phyloP scores from a whole-genome alignment of 2,329 filamentous ascomycete species.

The Trichoderma semiorbis region DNA sequence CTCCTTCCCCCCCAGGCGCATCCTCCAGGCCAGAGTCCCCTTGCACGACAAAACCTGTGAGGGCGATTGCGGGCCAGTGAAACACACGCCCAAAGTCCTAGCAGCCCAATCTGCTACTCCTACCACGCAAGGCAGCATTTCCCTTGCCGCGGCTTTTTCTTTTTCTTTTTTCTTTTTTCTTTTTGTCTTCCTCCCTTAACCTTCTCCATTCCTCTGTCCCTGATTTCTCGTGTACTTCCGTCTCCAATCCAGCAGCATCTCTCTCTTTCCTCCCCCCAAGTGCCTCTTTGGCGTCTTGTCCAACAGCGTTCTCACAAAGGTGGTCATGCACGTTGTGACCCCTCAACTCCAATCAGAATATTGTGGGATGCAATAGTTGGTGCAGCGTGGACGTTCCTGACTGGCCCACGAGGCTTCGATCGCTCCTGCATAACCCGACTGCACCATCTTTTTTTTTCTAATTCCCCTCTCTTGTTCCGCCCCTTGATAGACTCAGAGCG shows the following conservation, averaged over 20 bases:
- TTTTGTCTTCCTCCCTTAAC: neutral
- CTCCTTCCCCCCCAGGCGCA: conserved; percentile 8
- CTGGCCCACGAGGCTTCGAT: conserved; percentile 24
- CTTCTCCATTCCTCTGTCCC: neutral
- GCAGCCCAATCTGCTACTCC: conserved; percentile 16
- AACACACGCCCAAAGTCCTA: conserved; percentile 4
- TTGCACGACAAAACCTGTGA: conserved; percentile 2
- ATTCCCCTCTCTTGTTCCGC: conserved; percentile 1
- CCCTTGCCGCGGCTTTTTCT: conserved; percentile 11
- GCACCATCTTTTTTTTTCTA: conserved; percentile 7
- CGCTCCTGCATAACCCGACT: conserved; percentile 20
- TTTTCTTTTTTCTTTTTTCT: neutral
- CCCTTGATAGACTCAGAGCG: neutral
- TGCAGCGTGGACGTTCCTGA: conserved; percentile 26
- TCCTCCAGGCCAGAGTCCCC: neutral
- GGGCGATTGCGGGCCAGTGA: neutral
- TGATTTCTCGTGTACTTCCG: neutral
- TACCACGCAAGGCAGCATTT: neutral
- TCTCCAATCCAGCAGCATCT: neutral
- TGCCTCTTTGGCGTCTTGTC: neutral
- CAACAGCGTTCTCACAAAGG: conserved; percentile 11
- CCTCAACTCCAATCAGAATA: conserved; percentile 22
- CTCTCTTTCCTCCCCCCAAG: neutral
- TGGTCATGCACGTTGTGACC: conserved; percentile 20
- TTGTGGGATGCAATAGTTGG: conserved; percentile 21